Evolutionary conservation across 169 alveolate species (phyloP).

Genomic region (Theileria annulata): DNA sequence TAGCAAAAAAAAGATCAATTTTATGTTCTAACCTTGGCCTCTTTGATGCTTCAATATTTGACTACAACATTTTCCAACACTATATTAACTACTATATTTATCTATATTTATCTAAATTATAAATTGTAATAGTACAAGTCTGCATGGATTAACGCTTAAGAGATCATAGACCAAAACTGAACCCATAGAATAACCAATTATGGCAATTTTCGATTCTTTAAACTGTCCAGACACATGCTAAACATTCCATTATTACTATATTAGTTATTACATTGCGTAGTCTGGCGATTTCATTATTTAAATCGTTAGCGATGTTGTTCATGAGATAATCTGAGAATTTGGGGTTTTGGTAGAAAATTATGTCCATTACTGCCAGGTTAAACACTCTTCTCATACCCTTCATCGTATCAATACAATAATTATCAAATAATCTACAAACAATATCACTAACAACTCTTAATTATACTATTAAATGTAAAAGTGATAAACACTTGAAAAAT

Average conservation of each 20-base stretch:
- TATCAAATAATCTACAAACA: conserved; percentile 44
- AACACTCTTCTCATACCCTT: conserved; percentile 51
- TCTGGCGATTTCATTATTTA: conserved; percentile 71
- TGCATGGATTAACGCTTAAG: conserved; percentile 65
- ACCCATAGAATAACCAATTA: conserved; percentile 84
- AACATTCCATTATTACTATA: neutral
- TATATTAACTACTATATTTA: neutral
- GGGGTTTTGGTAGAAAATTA: conserved; percentile 78
- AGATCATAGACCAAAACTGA: conserved; percentile 80
- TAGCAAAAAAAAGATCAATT: conserved; percentile 77
- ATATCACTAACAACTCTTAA: neutral
- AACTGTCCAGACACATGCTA: conserved; percentile 77
- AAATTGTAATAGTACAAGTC: conserved; percentile 23
- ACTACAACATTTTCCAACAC: conserved; percentile 2
- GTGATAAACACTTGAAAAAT: too few species aligned
- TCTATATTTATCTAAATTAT: conserved; percentile 28
- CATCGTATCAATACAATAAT: conserved; percentile 40
- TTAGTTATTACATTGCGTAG: conserved; percentile 58
- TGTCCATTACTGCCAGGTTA: conserved; percentile 60
- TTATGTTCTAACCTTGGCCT: conserved; percentile 73
- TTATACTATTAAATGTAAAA: neutral
- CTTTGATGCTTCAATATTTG: conserved; percentile 31
- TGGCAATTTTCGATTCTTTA: conserved; percentile 73
- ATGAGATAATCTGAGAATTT: conserved; percentile 79
- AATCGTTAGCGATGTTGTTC: conserved; percentile 74